These are phyloP conservation scores for sorghum (Sorghum bicolor) DNA, from an alignment of 176 grass and related monocot genomes.

Conservation along the genomic window Sorghum_bicolor_NCBIv3 NC_012876.2:55680001-55680500, in stretches of 20 bases:
- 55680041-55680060: background rate
- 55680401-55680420: constrained; percentile 54
- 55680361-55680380: constrained; percentile 54
- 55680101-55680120: background rate
- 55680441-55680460: constrained; percentile 31
- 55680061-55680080: constrained; percentile 5
- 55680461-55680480: constrained; percentile 27
- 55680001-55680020: constrained; percentile 12
- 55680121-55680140: background rate
- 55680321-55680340: constrained; percentile 36
- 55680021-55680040: background rate
- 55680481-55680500: constrained; percentile 18
- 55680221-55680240: constrained; percentile 59
- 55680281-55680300: constrained; percentile 35
- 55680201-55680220: background rate
- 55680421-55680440: constrained; percentile 26
- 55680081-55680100: background rate
- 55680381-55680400: constrained; percentile 62
- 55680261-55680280: constrained; percentile 43
- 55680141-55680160: background rate
- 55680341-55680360: constrained; percentile 38
- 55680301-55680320: constrained; percentile 27
- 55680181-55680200: background rate
- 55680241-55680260: constrained; percentile 47
- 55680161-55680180: constrained; percentile 28